Evolutionary conservation across 1,139 yeast species (phyloP).

Genomic region (Saccharomyces hybrid): DNA sequence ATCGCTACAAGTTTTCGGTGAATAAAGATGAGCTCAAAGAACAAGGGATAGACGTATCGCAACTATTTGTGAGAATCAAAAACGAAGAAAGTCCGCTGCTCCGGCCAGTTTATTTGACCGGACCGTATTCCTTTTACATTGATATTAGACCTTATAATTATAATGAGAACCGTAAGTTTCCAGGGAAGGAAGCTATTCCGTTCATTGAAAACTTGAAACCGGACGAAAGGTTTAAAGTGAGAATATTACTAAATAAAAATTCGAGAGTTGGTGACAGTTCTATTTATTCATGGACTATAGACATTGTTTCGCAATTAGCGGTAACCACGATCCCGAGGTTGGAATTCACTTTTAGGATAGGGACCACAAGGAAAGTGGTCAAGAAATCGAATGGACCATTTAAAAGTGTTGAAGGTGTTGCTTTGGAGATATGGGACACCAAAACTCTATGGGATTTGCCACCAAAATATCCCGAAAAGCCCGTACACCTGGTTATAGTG

Average conservation of each 20-base stretch:
- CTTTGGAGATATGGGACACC: slow-evolving; percentile 39
- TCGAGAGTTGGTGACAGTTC: slow-evolving; percentile 20
- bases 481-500: slow-evolving; percentile 51
- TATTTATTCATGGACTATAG: slow-evolving; percentile 46
- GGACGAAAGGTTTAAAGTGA: slow-evolving; percentile 47
- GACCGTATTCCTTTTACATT: slow-evolving; percentile 53
- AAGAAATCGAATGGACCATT: slow-evolving; percentile 9
- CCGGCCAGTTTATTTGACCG: slow-evolving; percentile 50
- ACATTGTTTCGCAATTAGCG: slow-evolving; percentile 49
- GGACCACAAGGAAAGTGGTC: slow-evolving; percentile 18
- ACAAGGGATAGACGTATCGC: slow-evolving; percentile 10
- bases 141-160: slow-evolving; percentile 51
- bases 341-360: slow-evolving; percentile 25
- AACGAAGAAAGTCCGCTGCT: slow-evolving; percentile 45
- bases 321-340: slow-evolving; percentile 34
- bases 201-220: slow-evolving; percentile 42
- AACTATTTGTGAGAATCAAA: slow-evolving; percentile 37
- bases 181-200: slow-evolving; percentile 32
- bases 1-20: slow-evolving; percentile 22
- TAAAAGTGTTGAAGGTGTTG: slow-evolving; percentile 19
- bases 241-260: slow-evolving; percentile 39
- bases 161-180: slow-evolving; percentile 30
- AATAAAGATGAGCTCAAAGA: slow-evolving; percentile 12
- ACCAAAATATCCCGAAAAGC: slow-evolving; percentile 38
- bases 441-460: slow-evolving; percentile 44